Evolutionary conservation across 2,329 filamentous ascomycete species (phyloP), one percentile per base, ranked within the genome.

Genomic region (Albophoma yamanashiensis): DNA sequence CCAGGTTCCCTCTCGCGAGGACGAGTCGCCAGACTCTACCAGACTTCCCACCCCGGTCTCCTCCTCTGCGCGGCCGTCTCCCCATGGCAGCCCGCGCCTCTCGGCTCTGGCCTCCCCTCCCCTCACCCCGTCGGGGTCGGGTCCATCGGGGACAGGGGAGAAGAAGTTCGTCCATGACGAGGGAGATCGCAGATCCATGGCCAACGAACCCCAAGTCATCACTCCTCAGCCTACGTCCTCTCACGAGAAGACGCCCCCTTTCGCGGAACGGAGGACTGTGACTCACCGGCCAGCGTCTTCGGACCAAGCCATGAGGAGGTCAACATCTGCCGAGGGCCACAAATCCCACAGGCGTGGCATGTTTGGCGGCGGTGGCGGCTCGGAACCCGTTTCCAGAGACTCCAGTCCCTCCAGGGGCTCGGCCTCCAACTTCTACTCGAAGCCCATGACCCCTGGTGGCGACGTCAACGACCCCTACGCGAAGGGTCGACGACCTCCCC

Each of bases 391-490:
- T 2, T 87, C 85, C 39, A 76, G 85, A 63, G 85, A 88, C 66
- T 78, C 78, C 0, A 88, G 85, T 64, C 84, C 92, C 4, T 86
- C 84, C 14, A 81, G 86, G 76, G 69, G 82, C 74, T 66, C 83
- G 25, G 84, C 87, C 8, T 82, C 84, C 40, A 78, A 84, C 62
- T 83, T 79, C 64, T 90, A 88, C 66, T 86, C 87, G 34, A 85
- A 89, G 62, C 88, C 91, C 0, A 88, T 90, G 64, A 92, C 90
- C 2, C 91, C 91, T 4, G 82, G 85, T 22, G 91, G 89, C 34
- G 91, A 95, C 61, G 80, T 79, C 57, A 89, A 96, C 69, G 91
- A 96, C 67, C 91, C 92, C 1, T 96, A 96, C 69, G 87, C 91
- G n/a, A 89, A 91, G 63, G 87, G 84, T 66, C 92, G 88, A 67